Evolutionary conservation across 768 basidiomycete genomes (phyloP).

Genomic region (Tubosaeta brunneosetosa): DNA sequence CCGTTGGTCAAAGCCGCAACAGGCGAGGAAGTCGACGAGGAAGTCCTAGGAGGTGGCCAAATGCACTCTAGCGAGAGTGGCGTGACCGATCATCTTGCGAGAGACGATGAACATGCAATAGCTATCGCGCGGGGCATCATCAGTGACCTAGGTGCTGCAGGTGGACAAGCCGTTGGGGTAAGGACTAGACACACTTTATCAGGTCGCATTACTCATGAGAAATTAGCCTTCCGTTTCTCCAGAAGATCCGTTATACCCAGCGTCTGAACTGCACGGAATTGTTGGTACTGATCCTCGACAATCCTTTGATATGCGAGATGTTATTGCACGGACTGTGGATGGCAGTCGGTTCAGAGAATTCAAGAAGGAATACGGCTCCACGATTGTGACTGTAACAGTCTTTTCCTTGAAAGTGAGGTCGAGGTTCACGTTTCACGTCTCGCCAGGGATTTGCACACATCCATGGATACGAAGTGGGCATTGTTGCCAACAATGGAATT

Average conservation of each 20-base stretch:
- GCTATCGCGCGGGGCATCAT: constrained; percentile 72
- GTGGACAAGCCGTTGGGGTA: constrained; percentile 47
- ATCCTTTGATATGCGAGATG: constrained; percentile 89
- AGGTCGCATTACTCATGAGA: constrained; percentile 8
- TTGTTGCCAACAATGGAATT: constrained; percentile 93
- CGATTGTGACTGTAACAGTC: constrained; percentile 73
- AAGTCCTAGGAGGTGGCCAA: constrained; percentile 82
- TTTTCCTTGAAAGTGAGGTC: neutral
- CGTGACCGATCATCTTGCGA: constrained; percentile 84
- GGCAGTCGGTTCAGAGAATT: constrained; percentile 91
- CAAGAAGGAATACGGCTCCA: constrained; percentile 92
- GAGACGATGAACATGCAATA: constrained; percentile 82
- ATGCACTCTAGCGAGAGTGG: constrained; percentile 93
- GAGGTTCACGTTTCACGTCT: constrained; percentile 6
- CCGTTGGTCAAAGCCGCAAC: constrained; percentile 94
- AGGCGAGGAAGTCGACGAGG: constrained; percentile 89
- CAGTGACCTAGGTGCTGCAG: constrained; percentile 68
- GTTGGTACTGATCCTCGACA: constrained; percentile 88
- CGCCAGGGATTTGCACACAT: constrained; percentile 80
- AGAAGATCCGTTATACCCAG: constrained; percentile 74
- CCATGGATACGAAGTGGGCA: constrained; percentile 86
- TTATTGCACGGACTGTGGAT: constrained; percentile 88
- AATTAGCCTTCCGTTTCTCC: constrained; percentile 52
- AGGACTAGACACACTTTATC: constrained; percentile 20
- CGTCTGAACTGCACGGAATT: constrained; percentile 82